Evolutionary conservation across 2,329 filamentous ascomycete species (phyloP), one percentile per base, ranked within the genome.

Genomic region (Alternaria metachromatica): DNA sequence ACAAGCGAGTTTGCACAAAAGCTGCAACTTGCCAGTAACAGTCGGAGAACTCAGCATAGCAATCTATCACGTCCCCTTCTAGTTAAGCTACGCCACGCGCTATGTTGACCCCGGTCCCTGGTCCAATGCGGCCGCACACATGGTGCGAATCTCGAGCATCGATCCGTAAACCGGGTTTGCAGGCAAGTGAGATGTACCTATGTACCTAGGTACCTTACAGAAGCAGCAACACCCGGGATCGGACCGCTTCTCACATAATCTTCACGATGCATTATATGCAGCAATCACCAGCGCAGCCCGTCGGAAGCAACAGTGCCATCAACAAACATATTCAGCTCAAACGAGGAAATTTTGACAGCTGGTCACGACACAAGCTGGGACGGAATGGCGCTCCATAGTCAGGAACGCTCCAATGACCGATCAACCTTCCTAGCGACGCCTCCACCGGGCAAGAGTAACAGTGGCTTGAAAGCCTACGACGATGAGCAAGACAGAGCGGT

Each of bases 381-480:
- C n/a, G 55, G 21, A 33, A 51, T 48, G 20, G 20, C n/a, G 23
- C 33, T 53, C 45, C 18, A 18, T 50, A 26, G 48, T 20, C 43
- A 18, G 49, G 51, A 37, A 63, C 50, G 55, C 23, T 28, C 43
- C 55, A 59, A 41, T 65, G 33, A 67, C 53, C 65, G 59, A 60
- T 48, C 58, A 45, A 50, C 51, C 30, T 53, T 60, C 12, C 58
- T 64, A 64, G 63, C 30, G 61, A 58, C 66, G 58, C 70, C 65
- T 65, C 49, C 55, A 23, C 53, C 58, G 63, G 37, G 55, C 58
- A 51, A 69, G 70, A 73, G 72, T 72, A 72, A 74, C 72, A 69
- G 70, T 74, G 72, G 72, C 72, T 72, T 70, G 63, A 65, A 49
- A 66, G 60, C 62, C 65, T 72, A 65, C 65, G 60, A 72, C 70